phyloP scores from a whole-genome alignment of 1,139 yeast genomes.

The Geotrichum cucujoidarum region DNA sequence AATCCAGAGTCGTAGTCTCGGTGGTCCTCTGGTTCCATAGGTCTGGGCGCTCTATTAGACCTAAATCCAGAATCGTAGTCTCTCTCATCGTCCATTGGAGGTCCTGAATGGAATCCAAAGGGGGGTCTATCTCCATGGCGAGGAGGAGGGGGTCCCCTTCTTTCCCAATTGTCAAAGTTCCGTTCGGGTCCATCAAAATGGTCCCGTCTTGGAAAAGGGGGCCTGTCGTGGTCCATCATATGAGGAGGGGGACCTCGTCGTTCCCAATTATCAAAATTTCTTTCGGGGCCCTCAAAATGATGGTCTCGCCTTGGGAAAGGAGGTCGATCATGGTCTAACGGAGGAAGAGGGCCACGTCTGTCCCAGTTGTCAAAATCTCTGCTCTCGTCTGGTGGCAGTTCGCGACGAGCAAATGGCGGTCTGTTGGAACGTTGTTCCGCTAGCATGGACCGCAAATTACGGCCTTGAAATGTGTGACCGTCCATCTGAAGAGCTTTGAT shows the following conservation, averaged over 20 bases:
- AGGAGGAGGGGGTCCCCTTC: slow-evolving; percentile 32
- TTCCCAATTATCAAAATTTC: slow-evolving; percentile 33
- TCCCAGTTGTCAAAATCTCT: slow-evolving; percentile 34
- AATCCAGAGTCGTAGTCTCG: slow-evolving; percentile 21
- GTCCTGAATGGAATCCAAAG: no score
- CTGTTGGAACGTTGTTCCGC: slow-evolving; percentile 49
- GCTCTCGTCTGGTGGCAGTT: slow-evolving; percentile 20
- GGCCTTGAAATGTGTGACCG: slow-evolving; percentile 62
- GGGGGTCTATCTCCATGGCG: slow-evolving; percentile 8
- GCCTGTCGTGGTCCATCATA: slow-evolving; percentile 4
- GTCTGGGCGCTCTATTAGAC: slow-evolving; percentile 33
- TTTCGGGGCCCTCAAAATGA: slow-evolving; percentile 28
- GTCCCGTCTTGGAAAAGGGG: background rate
- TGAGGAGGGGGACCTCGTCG: slow-evolving; percentile 33
- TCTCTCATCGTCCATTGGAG: slow-evolving; percentile 29
- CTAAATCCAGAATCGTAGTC: slow-evolving; percentile 42
- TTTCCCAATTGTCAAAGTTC: slow-evolving; percentile 32
- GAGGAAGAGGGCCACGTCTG: slow-evolving; percentile 33
- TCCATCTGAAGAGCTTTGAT: slow-evolving; percentile 65
- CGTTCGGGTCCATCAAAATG: slow-evolving; percentile 26
- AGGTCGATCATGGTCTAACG: background rate
- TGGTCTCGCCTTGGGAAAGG: background rate
- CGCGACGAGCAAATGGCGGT: slow-evolving; percentile 13
- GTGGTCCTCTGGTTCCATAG: slow-evolving; percentile 25
- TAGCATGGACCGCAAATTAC: slow-evolving; percentile 77